Evolutionary conservation across 495 filamentous ascomycete genomes (phyloP).

Genomic region (Podospora pseudoanserina): DNA sequence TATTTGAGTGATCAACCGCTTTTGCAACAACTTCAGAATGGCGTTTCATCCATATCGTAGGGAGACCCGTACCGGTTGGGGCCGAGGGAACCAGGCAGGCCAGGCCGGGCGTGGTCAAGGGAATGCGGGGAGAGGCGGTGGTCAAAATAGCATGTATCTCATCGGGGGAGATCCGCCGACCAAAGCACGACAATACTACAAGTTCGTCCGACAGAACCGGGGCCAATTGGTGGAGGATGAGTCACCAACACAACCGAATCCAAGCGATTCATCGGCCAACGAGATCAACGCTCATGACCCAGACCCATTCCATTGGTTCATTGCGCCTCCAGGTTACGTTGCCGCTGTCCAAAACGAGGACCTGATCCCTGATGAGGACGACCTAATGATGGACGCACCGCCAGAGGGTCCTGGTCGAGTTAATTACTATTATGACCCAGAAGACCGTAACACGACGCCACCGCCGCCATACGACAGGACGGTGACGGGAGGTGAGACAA

Average conservation of each 20-base stretch:
- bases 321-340: neutral
- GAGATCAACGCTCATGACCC: neutral
- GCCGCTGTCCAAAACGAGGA: neutral
- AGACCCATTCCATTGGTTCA: neutral
- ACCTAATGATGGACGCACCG: neutral
- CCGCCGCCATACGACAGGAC: neutral
- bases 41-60: neutral
- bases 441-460: neutral
- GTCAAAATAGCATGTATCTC: neutral
- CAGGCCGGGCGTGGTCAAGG: too few relatives aligned
- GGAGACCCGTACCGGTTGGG: neutral
- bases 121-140: neutral
- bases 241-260: neutral
- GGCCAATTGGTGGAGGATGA: neutral
- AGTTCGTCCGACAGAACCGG: neutral
- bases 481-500: neutral
- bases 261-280: neutral
- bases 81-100: neutral
- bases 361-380: neutral
- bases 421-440: neutral
- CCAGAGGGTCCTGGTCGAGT: neutral
- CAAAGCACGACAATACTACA: neutral
- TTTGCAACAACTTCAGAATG: neutral
- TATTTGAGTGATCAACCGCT: too few relatives aligned
- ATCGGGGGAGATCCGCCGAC: neutral